A percentile compares a stretch with the other conserved stretches of the same genome.
phyloP scores from a whole-genome alignment of 805 yeast genomes.

The Alloascoidea africana region DNA sequence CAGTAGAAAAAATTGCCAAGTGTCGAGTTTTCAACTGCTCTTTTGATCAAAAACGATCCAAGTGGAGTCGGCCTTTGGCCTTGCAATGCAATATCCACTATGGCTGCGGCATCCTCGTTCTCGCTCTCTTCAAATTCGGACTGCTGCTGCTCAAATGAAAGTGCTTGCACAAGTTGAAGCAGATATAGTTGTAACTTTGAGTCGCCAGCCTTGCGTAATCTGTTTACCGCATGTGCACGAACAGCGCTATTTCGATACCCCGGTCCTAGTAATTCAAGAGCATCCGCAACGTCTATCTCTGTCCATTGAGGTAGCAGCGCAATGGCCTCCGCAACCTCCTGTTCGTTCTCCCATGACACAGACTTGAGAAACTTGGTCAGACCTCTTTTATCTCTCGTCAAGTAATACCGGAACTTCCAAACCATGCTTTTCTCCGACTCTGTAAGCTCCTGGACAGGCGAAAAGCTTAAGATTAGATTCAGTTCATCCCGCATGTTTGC shows the following conservation, averaged over 20 bases:
- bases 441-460: constrained; percentile 70
- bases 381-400: constrained; percentile 50
- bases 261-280: constrained; percentile 73
- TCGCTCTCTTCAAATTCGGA: background rate
- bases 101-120: background rate
- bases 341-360: constrained; percentile 76
- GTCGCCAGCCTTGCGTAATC: constrained; percentile 65
- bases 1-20: constrained; percentile 82
- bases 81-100: constrained; percentile 4
- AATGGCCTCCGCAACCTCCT: constrained; percentile 67
- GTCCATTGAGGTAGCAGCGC: constrained; percentile 58
- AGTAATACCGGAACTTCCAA: constrained; percentile 83
- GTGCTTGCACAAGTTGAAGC: constrained; percentile 82
- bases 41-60: constrained; percentile 58
- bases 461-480: constrained; percentile 49
- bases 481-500: constrained; percentile 68
- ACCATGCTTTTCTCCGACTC: constrained; percentile 75
- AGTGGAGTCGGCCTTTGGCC: constrained; percentile 35
- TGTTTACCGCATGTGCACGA: constrained; percentile 76
- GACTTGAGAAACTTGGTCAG: constrained; percentile 76
- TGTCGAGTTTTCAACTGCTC: constrained; percentile 47
- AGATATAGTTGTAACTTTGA: constrained; percentile 69
- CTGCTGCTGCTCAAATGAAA: constrained; percentile 54
- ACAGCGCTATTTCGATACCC: constrained; percentile 59
- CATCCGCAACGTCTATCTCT: constrained; percentile 70